phyloP scores from a whole-genome alignment of 306 rosid species.

The Pachyrhizus erosus region DNA sequence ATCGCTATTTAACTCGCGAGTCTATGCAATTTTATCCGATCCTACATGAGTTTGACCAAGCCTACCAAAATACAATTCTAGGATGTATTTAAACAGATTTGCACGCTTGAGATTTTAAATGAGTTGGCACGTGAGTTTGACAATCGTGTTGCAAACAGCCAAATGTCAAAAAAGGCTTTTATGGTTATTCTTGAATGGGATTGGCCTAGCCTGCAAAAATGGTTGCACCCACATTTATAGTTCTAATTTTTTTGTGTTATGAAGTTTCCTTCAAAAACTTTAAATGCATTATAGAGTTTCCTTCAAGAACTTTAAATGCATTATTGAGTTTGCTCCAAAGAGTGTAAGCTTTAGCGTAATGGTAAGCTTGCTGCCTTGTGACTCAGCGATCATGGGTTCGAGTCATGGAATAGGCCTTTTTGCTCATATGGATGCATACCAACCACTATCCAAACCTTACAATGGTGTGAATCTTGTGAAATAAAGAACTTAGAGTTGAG shows the following conservation, averaged over 20 bases:
- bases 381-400: neutral
- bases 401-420: constrained; percentile 4
- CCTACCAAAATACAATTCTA: neutral
- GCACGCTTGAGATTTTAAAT: neutral
- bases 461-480: neutral
- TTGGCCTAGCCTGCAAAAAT: too few species aligned
- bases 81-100: neutral
- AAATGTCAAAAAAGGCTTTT: constrained; percentile 12
- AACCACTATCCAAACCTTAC: neutral
- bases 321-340: constrained; percentile 16
- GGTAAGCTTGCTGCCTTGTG: constrained; percentile 2
- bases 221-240: too few species aligned
- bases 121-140: neutral
- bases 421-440: neutral
- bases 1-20: neutral
- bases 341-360: constrained; percentile 1
- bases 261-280: constrained; percentile 36
- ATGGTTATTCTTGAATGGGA: neutral
- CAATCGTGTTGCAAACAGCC: neutral
- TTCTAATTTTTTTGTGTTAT: neutral
- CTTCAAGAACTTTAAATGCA: constrained; percentile 1
- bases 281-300: constrained; percentile 34
- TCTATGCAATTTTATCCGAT: neutral
- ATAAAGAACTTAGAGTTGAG: constrained; percentile 6
- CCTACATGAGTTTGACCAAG: neutral